Evolutionary conservation across 2,329 filamentous ascomycete species (phyloP), one percentile per base, ranked within the genome.

Genomic region (Talaromyces sp.): DNA sequence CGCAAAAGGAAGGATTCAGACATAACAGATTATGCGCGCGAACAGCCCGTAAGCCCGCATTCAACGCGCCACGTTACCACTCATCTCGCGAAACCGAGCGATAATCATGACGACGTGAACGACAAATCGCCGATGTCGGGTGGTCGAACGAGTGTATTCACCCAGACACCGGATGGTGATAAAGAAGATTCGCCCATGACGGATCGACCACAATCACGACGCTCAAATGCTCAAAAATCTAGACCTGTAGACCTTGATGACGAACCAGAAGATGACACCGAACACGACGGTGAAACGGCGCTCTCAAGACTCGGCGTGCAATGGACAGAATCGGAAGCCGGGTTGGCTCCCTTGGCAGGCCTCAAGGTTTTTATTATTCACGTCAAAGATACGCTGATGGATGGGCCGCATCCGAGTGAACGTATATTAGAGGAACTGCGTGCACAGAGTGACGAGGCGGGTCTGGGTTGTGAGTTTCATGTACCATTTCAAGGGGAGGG

Each of bases 351-450:
- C 6, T 80, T 99, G 4, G 80, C 82, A 59, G 92, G 92, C 0
- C 73, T 98, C 31, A 89, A 87, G 66, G 81, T 99, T 1, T 87
- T 97, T 57, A 86, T 98, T 61, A 98, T 98, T 40, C 95, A 99
- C 72, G 85, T 98, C 71, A 99, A 99, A 74, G 93, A 98, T 67
- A 88, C 84, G 23, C 79, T 97, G 61, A 80, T 82, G 8, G 92
- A 96, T 72, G 91, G 86, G 0, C 85, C 85, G 28, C 74, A 79
- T 55, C 86, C 83, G 1, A 84, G 81, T 39, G 86, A 91, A 3
- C 82, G 77, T 1, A 96, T 98, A 39, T 69, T 95, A 23, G 72
- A 80, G 64, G 86, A 97, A 73, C 76, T 98, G 57, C 72, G 77
- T 18, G 85, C 86, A 28, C 82, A 91, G 64, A 91, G 93, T 64